Evolutionary conservation across 441 rosid genomes (phyloP).

Genomic region (Erysimum cheiri): DNA sequence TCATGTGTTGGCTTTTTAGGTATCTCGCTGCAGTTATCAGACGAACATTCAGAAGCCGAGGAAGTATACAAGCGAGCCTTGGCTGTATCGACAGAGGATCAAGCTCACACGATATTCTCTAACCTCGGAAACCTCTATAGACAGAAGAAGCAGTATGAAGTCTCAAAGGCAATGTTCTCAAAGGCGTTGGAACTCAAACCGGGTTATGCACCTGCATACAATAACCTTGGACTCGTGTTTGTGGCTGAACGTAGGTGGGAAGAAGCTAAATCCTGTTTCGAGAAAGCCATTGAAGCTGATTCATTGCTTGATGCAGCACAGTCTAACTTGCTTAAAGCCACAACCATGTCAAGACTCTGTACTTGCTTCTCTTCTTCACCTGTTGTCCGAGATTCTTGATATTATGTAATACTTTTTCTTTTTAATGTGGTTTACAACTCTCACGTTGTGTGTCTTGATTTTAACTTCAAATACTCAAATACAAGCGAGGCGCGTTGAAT

Average conservation of each 20-base stretch:
- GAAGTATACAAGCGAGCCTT: slow-evolving; percentile 79
- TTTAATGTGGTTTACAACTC: slow-evolving; percentile 1
- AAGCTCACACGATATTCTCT: slow-evolving; percentile 75
- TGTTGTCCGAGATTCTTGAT: slow-evolving; percentile 40
- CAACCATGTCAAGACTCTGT: slow-evolving; percentile 55
- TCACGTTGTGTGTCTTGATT: not conserved
- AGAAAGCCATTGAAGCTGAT: slow-evolving; percentile 72
- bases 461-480: not conserved
- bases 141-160: slow-evolving; percentile 75
- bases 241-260: slow-evolving; percentile 83
- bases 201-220: slow-evolving; percentile 93
- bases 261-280: slow-evolving; percentile 88
- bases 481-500: not conserved
- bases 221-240: slow-evolving; percentile 92
- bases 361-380: slow-evolving; percentile 47
- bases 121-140: slow-evolving; percentile 93
- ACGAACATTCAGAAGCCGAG: slow-evolving; percentile 73
- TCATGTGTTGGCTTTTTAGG: slow-evolving; percentile 50
- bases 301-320: slow-evolving; percentile 89
- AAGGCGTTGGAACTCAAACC: slow-evolving; percentile 86
- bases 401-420: slow-evolving; percentile 6
- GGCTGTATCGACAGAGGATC: slow-evolving; percentile 63
- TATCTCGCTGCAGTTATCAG: slow-evolving; percentile 81
- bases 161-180: slow-evolving; percentile 89
- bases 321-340: slow-evolving; percentile 80